Evolutionary conservation across 768 basidiomycete species (phyloP).

Genomic region (Suillus weaverae): DNA sequence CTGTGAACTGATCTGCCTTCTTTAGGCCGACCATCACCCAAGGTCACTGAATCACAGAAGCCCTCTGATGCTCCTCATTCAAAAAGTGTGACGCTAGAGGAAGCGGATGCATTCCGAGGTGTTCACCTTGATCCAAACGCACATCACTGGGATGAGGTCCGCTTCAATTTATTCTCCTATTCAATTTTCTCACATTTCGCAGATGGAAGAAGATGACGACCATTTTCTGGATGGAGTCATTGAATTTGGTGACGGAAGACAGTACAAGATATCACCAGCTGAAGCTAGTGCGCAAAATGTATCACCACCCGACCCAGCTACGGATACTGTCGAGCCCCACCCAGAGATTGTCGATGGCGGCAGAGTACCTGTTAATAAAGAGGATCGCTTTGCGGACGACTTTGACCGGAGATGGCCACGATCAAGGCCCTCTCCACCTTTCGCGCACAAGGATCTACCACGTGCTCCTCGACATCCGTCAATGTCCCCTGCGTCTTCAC

Average conservation of each 20-base stretch:
- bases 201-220: conserved; percentile 93
- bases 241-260: conserved; percentile 93
- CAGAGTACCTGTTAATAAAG: conserved; percentile 49
- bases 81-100: conserved; percentile 69
- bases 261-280: conserved; percentile 75
- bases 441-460: conserved; percentile 43
- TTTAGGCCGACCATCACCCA: conserved; percentile 16
- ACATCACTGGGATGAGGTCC: conserved; percentile 97
- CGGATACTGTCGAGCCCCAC: conserved; percentile 11
- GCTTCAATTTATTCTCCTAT: conserved; percentile 29
- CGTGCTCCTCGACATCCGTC: conserved; percentile 32
- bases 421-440: conserved; percentile 50
- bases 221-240: conserved; percentile 87
- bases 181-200: conserved; percentile 12
- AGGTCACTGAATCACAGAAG: conserved; percentile 39
- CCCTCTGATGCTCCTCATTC: conserved; percentile 49
- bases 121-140: conserved; percentile 92
- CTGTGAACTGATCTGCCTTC: background rate
- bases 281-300: conserved; percentile 21
- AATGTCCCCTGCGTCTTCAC: conserved; percentile 37
- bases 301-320: conserved; percentile 8
- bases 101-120: conserved; percentile 92
- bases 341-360: conserved; percentile 17
- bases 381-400: conserved; percentile 90
- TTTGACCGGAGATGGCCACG: conserved; percentile 97